Conservation (phyloP, 1,139 yeast genomes). For the Kodamaea alishanica region DNA sequence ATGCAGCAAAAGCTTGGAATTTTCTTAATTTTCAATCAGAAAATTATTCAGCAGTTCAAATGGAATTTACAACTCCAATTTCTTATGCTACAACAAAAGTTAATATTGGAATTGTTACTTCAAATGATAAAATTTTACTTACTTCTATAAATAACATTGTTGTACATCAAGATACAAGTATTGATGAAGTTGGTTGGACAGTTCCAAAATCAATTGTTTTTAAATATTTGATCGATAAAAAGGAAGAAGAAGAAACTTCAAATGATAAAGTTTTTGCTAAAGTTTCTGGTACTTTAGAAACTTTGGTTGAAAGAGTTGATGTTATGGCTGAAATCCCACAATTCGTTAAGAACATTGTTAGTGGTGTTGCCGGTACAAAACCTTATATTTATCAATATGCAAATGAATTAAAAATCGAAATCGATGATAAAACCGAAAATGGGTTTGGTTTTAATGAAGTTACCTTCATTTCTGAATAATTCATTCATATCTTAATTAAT, state of each 20-base stretch:
- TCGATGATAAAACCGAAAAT: slow-evolving; percentile 44
- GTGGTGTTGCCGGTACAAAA: slow-evolving; percentile 92
- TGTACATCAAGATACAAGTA: slow-evolving; percentile 54
- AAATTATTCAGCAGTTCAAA: slow-evolving; percentile 68
- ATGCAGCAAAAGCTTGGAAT: slow-evolving; percentile 97
- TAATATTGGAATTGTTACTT: slow-evolving; percentile 69
- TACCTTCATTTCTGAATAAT: slow-evolving; percentile 60
- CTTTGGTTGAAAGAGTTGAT: slow-evolving; percentile 83
- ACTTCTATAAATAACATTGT: slow-evolving; percentile 67
- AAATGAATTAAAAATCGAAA: slow-evolving; percentile 46
- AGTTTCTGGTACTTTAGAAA: slow-evolving; percentile 52
- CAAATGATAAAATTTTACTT: slow-evolving; percentile 59
- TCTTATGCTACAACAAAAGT: slow-evolving; percentile 84
- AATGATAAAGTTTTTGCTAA: slow-evolving; percentile 34
- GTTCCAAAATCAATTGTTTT: slow-evolving; percentile 71
- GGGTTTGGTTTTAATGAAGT: slow-evolving; percentile 81
- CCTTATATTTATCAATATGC: slow-evolving; percentile 93
- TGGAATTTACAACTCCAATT: slow-evolving; percentile 94
- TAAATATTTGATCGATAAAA: slow-evolving; percentile 46
- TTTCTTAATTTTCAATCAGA: slow-evolving; percentile 85
- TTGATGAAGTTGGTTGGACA: slow-evolving; percentile 90
- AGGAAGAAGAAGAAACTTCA: slow-evolving; percentile 26
- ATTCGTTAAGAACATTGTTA: slow-evolving; percentile 87
- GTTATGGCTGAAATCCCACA: slow-evolving; percentile 97
- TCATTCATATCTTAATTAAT: not conserved